Evolutionary conservation across 441 rosid species (phyloP).

Genomic region (Eutrema salsugineum): DNA sequence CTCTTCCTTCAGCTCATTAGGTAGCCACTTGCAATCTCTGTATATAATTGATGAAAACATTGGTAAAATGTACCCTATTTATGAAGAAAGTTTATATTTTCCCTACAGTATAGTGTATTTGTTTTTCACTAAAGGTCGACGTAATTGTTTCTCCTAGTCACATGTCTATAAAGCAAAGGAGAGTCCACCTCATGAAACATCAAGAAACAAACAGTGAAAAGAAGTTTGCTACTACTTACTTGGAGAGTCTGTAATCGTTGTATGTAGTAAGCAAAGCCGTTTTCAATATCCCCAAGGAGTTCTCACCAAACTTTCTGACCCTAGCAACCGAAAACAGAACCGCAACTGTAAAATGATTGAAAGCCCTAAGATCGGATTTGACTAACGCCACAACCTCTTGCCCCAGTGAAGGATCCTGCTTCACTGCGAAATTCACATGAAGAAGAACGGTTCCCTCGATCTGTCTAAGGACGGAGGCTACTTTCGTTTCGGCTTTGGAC

Average conservation of each 20-base stretch:
- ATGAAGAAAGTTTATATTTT: neutral
- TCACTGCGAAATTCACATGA: constrained; percentile 83
- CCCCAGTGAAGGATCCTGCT: constrained; percentile 85
- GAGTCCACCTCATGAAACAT: neutral
- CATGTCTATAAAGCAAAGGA: neutral
- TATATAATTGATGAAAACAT: neutral
- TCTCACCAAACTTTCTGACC: constrained; percentile 63
- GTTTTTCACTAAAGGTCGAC: neutral
- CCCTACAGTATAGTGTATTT: neutral
- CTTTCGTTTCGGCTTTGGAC: constrained; percentile 40
- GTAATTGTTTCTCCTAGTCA: neutral
- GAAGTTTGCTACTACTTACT: constrained; percentile 33
- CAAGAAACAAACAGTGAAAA: neutral
- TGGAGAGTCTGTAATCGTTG: constrained; percentile 52
- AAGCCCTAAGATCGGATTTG: constrained; percentile 48
- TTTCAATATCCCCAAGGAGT: constrained; percentile 46
- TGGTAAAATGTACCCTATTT: neutral
- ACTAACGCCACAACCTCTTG: constrained; percentile 66
- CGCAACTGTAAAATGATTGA: constrained; percentile 66
- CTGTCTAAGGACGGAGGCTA: constrained; percentile 55
- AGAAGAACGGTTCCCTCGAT: constrained; percentile 81
- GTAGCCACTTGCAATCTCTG: constrained; percentile 79
- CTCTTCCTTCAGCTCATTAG: constrained; percentile 53
- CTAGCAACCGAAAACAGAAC: constrained; percentile 71
- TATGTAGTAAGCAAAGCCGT: constrained; percentile 60